Evolutionary conservation across 208 protist species (phyloP).

Genomic region (Tetramitus jugosus): DNA sequence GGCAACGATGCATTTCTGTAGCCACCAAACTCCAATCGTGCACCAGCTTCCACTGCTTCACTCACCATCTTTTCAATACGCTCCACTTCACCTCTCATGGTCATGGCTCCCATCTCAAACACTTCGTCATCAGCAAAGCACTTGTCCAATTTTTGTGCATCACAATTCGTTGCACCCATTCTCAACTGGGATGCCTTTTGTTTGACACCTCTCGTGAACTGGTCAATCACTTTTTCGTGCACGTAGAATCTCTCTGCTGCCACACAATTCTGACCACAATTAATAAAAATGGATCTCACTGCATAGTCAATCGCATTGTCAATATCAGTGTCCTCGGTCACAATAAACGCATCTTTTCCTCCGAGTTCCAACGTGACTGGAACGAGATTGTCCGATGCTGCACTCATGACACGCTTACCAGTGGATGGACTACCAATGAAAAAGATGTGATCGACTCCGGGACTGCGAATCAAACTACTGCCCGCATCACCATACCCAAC

Average conservation of each 20-base stretch:
- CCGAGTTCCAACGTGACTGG: conserved; percentile 86
- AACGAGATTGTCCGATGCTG: conserved; percentile 70
- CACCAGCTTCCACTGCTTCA: conserved; percentile 70
- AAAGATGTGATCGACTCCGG: conserved; percentile 73
- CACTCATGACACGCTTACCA: conserved; percentile 77
- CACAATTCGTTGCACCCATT: conserved; percentile 63
- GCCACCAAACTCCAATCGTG: conserved; percentile 68
- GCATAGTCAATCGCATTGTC: conserved; percentile 70
- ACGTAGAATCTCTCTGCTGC: conserved; percentile 69
- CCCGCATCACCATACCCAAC: conserved; percentile 82
- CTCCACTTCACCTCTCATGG: conserved; percentile 71
- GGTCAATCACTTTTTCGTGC: conserved; percentile 62
- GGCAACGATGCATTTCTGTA: conserved; percentile 40
- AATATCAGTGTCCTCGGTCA: conserved; percentile 76
- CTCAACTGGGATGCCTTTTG: conserved; percentile 52
- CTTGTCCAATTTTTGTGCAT: too few relatives aligned
- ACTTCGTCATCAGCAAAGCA: too few relatives aligned
- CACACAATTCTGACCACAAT: conserved; percentile 85
- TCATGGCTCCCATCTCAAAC: conserved; percentile 78
- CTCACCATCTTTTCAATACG: conserved; percentile 78
- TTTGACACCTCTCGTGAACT: conserved; percentile 55
- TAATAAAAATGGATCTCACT: conserved; percentile 76
- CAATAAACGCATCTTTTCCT: conserved; percentile 82
- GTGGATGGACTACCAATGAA: conserved; percentile 75
- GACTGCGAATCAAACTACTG: conserved; percentile 57